Conservation (phyloP, 2,329 filamentous ascomycete species). For the Nemania sp. region DNA sequence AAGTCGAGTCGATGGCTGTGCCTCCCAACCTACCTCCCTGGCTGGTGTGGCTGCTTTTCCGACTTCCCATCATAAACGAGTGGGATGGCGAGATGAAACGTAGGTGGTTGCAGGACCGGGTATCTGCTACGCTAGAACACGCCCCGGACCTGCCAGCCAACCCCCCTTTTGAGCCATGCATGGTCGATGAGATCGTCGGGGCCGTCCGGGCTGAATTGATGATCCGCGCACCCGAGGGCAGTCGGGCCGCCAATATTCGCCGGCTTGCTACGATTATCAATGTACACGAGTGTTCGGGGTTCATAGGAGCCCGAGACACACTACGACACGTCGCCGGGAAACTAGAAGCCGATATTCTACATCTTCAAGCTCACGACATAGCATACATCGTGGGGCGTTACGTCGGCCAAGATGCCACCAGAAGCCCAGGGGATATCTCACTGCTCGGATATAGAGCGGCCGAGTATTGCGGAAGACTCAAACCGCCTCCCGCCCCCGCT, state of each 20-base stretch:
- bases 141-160: conserved; percentile 15
- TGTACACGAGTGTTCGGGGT: conserved; percentile 32
- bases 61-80: not conserved
- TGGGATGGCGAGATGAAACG: conserved; percentile 12
- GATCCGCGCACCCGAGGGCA: conserved; percentile 32
- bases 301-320: conserved; percentile 28
- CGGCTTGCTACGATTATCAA: conserved; percentile 38
- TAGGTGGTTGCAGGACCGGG: no score
- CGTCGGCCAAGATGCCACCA: conserved; percentile 61
- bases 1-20: conserved; percentile 2
- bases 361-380: conserved; percentile 69
- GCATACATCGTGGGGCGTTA: conserved; percentile 71
- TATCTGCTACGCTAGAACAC: no score
- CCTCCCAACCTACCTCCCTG: not conserved
- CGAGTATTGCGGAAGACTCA: conserved; percentile 54
- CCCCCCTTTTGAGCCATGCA: conserved; percentile 25
- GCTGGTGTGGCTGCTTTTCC: conserved; percentile 5
- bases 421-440: conserved; percentile 51
- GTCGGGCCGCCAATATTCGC: conserved; percentile 30
- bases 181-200: conserved; percentile 32
- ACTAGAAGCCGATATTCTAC: conserved; percentile 67
- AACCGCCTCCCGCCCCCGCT: not conserved
- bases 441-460: conserved; percentile 61
- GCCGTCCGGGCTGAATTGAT: conserved; percentile 34
- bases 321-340: conserved; percentile 64